Evolutionary conservation across 768 basidiomycete species (phyloP), one percentile per base, ranked within the genome.

Genomic region (Russula compacta): DNA sequence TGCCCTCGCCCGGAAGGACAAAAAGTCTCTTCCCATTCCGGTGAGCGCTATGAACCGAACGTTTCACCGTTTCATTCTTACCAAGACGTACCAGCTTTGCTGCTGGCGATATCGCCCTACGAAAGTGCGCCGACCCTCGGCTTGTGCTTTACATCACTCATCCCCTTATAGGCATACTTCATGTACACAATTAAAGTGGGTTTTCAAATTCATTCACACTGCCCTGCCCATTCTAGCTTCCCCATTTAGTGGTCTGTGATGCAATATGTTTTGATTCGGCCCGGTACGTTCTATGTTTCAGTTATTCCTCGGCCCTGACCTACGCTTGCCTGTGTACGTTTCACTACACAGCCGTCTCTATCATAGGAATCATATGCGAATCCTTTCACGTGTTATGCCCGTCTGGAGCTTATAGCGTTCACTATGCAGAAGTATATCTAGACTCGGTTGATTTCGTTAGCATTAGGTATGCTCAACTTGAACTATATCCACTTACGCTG

Each of bases 151-250:
- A 3, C 29, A 15, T 44, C 33, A 46, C 66, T 59, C 47, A 66
- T 64, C 61, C 55, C 59, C 4, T 63, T 46, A 2, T 66, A 89
- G 83, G 77, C 86, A 2, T 92, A 95, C 73, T 95, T 95, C 71
- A 89, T 95, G 84, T 86, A 92, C 68, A 85, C 89, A 10, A 73
- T 92, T 70, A 92, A 91, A 77, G 91, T 86, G 66, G 6, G 73
- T 32, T n/a, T 43, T 56, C 44, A 15, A 46, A 21, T 46, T 10
- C 54, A 29, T 32, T 19, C 33, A 12, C n/a, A 15, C 60, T 43
- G n/a, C 54, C 35, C 60, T 39, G 21, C 24, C 60, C 15, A 46
- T 57, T 19, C 53, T 44, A 59, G 53, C 11, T 53, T 17, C 53
- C 39, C 51, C 17, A 39, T 68, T 39, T 68, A 92, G 83, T 95